Base-by-base conservation (phyloP, 1,139 yeast genomes). In the Yamadazyma pseudoaaseri region DNA sequence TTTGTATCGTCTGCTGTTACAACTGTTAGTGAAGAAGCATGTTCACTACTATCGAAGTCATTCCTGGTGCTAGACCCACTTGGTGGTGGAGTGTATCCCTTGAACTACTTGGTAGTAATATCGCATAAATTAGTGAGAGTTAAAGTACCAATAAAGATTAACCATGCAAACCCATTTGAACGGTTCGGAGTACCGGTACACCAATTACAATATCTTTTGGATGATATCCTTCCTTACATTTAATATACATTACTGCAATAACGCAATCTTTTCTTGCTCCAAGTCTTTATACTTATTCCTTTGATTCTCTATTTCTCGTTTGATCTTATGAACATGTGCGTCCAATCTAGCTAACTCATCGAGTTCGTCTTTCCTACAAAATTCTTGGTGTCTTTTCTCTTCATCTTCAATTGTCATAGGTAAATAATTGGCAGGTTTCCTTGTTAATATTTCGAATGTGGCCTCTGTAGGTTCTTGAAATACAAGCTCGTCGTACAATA, bases 381-480 rank as follows among this genome's bases (percentile, higher is more conserved):
- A 70, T 40, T 69, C 73, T 39, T 66, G 74, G 41, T 69, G 74
- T 37, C 64, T 49, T 35, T 61, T 65, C 3, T 56, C 59, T 3
- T 66, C 68, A 30, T 64, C 72, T 2, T 73, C 51, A 37, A 78
- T 69, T 40, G 70, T 71, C 34, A 78, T 74, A 1, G 95, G 94
- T 29, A 89, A 60, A 35, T 83, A 51, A 33, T 86, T 85, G 20
- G 87, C 82, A 2, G 97, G 95, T 39, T 75, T 72, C 29, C 73
- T 62, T 7, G 96, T 86, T 48, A 92, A 69, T 6, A 81, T 64
- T 45, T 84, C 86, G 58, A 92, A 90, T 58, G 89, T 78, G 18
- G 74, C 73, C 49, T 92, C 97, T 2, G 97, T 89, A 2, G 99
- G 99, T 55, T 92, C 99, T 54, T 86, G 89, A 53, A 94, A 92